Conservation (phyloP, 177 flowering plant species). For the Tripterygium wilfordii region DNA sequence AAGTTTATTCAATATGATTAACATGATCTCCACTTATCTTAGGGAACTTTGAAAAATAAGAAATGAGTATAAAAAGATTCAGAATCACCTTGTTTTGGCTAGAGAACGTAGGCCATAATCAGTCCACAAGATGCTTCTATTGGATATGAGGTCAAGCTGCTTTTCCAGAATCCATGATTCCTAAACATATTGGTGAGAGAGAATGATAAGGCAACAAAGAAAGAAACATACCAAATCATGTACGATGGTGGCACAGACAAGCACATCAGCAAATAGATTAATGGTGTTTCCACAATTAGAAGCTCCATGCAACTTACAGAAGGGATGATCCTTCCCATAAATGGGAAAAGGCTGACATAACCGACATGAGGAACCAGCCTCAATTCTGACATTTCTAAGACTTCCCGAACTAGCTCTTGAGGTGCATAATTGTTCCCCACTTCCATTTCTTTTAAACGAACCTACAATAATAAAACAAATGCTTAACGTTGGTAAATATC, state of each 20-base stretch:
- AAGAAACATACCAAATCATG: not conserved
- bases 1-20: not conserved
- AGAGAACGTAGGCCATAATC: constrained; percentile 84
- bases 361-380: constrained; percentile 91
- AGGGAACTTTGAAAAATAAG: not conserved
- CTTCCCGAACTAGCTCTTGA: constrained; percentile 73
- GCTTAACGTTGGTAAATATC: no score
- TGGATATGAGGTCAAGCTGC: constrained; percentile 87
- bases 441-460: constrained; percentile 53
- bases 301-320: constrained; percentile 48
- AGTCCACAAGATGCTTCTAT: constrained; percentile 81
- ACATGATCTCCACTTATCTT: not conserved
- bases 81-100: constrained; percentile 71
- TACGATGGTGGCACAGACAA: no score
- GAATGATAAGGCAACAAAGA: not conserved
- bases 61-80: not conserved
- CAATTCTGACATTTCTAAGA: constrained; percentile 51
- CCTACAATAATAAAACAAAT: constrained; percentile 35
- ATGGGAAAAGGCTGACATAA: constrained; percentile 94
- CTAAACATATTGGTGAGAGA: no score
- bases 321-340: constrained; percentile 76
- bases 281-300: not conserved
- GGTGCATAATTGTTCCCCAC: constrained; percentile 28
- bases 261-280: no score
- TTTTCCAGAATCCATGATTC: constrained; percentile 71